Percentiles rank a stretch among this genome's conserved stretches.
phyloP scores from a whole-genome alignment of 2,329 filamentous ascomycete genomes.

The Graphium sp. region DNA sequence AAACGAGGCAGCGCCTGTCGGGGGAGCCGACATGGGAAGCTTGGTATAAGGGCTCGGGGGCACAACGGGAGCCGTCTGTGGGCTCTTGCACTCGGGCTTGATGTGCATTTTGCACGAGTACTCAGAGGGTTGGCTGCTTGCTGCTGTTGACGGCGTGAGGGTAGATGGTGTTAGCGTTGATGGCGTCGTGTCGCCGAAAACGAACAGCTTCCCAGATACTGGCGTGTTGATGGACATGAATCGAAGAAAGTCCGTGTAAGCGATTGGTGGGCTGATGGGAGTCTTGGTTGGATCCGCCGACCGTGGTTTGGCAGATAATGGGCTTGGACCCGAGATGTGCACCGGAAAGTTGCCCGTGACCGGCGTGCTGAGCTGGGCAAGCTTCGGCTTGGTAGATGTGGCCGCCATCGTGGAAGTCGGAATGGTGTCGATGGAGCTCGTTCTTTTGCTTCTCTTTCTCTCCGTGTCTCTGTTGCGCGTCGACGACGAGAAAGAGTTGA shows the following conservation, averaged over 20 bases:
- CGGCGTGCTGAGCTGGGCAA: conserved; percentile 44
- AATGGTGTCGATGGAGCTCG: too few species aligned
- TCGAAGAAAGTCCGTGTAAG: conserved; percentile 88
- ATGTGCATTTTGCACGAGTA: conserved; percentile 16
- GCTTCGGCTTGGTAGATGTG: conserved; percentile 34
- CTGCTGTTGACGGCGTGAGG: conserved; percentile 32
- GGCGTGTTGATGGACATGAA: conserved; percentile 62
- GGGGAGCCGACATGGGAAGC: conserved; percentile 41
- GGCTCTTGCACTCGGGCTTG: conserved; percentile 17
- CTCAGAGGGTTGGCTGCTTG: conserved; percentile 29
- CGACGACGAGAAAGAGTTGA: too few species aligned
- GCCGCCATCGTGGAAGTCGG: conserved; percentile 6
- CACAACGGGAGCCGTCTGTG: conserved; percentile 17
- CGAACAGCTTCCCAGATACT: conserved; percentile 31
- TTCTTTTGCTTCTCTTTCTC: too few species aligned
- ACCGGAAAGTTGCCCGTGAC: conserved; percentile 46
- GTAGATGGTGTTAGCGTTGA: conserved; percentile 13
- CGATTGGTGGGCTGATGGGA: conserved; percentile 76
- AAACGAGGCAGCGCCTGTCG: conserved; percentile 41
- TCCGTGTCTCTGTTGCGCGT: too few species aligned
- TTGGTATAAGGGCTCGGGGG: conserved; percentile 34
- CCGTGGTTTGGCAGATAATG: conserved; percentile 33
- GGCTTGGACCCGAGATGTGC: conserved; percentile 48
- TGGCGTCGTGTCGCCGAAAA: conserved; percentile 28
- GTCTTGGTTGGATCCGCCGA: conserved; percentile 54